A percentile compares a stretch with the other conserved stretches of the same genome.
These are phyloP conservation scores for Aphanomyces stellatus DNA, from an alignment of 352 stramenopile species.

Conservation along the genomic window DNA sequence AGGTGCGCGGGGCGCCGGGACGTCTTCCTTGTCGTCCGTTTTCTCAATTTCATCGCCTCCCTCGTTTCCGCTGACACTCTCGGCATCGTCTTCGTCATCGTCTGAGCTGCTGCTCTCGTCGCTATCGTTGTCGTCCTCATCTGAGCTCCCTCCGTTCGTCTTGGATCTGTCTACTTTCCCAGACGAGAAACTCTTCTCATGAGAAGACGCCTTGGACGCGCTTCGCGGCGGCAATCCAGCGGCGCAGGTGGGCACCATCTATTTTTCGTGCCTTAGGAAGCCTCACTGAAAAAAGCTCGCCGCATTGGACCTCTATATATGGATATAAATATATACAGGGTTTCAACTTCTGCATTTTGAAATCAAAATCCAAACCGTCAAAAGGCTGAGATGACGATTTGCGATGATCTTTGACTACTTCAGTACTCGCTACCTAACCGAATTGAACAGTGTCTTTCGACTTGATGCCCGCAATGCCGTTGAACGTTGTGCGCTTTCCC, in stretches of 20 bases:
- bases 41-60: not conserved
- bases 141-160: not conserved
- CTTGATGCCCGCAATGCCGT: constrained; percentile 17
- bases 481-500: constrained; percentile 62
- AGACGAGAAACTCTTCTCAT: not conserved
- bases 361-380: too few relatives aligned
- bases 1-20: not conserved
- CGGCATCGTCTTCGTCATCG: not conserved
- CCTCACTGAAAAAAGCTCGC: not conserved
- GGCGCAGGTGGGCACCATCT: constrained; percentile 16
- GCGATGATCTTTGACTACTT: too few relatives aligned
- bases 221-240: not conserved
- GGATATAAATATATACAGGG: not conserved
- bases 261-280: constrained; percentile 9
- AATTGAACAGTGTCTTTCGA: constrained; percentile 6
- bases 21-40: not conserved
- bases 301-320: not conserved
- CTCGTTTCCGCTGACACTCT: not conserved
- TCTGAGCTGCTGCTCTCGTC: constrained; percentile 7
- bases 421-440: too few relatives aligned
- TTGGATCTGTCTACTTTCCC: not conserved
- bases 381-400: too few relatives aligned
- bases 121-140: constrained; percentile 4
- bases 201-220: not conserved
- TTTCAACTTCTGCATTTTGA: not conserved